phyloP scores from a whole-genome alignment of 768 basidiomycete species.

The Lactifluus pinguis region DNA sequence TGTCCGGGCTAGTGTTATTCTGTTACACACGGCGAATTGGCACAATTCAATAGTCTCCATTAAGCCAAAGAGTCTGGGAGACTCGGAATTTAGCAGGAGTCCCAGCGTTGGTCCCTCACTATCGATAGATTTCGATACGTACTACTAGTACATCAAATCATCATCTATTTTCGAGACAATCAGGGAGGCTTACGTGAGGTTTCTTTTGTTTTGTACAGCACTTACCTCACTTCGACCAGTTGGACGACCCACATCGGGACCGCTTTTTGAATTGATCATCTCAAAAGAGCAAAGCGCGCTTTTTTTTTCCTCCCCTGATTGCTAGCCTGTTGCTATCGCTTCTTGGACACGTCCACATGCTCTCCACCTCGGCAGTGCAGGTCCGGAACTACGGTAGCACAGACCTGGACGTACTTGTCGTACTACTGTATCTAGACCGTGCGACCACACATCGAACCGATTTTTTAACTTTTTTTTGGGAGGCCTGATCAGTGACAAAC shows the following conservation, averaged over 20 bases:
- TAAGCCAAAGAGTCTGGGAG: no score
- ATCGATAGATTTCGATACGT: slow-evolving; percentile 6
- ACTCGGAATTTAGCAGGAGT: neutral
- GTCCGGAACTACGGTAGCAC: neutral
- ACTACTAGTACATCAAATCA: neutral
- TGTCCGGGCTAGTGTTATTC: no score
- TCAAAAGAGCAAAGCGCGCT: neutral
- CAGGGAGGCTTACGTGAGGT: neutral
- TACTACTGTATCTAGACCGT: no score
- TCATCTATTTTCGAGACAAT: neutral
- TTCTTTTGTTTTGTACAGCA: neutral
- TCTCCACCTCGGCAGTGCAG: neutral
- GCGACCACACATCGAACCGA: no score
- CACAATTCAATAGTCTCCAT: no score
- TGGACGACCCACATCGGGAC: neutral
- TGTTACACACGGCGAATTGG: no score
- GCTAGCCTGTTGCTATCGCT: slow-evolving; percentile 1
- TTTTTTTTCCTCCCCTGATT: neutral
- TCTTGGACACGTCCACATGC: neutral
- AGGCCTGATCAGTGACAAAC: neutral
- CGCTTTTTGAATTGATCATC: neutral
- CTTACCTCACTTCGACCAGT: slow-evolving; percentile 1
- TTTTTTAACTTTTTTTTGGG: neutral
- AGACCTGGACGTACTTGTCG: neutral
- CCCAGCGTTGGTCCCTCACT: neutral